Percentiles rank a stretch among this genome's conserved stretches.
These are phyloP conservation scores for Hemerocallis citrina DNA, from an alignment of 106 monocot genomes.

Conservation along the genomic window DNA sequence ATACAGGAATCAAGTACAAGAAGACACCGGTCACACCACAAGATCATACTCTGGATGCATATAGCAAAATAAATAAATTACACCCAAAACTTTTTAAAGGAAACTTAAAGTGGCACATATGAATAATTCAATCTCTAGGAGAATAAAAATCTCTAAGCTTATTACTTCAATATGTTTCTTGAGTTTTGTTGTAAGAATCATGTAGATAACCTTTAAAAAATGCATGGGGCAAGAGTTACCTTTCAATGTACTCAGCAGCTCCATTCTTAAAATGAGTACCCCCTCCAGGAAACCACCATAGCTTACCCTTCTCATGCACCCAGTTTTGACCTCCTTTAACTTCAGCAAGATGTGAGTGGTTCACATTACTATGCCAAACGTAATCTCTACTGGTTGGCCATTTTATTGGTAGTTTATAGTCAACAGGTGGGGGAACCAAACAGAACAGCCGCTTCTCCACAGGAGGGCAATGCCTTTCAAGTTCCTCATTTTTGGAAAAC, in stretches of 20 bases:
- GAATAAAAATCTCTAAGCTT: too few species aligned
- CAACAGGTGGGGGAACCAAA: constrained; percentile 78
- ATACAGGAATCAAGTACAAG: too few species aligned
- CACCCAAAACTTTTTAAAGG: background rate
- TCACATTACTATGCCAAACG: constrained; percentile 96
- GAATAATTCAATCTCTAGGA: background rate
- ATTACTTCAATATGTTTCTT: background rate
- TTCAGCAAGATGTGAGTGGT: constrained; percentile 93
- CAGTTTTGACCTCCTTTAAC: constrained; percentile 99
- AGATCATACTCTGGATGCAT: background rate
- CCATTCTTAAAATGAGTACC: constrained; percentile 99
- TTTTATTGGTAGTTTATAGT: constrained; percentile 83
- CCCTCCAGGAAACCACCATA: constrained; percentile 98
- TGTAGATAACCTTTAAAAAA: background rate
- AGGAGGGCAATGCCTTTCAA: constrained; percentile 91
- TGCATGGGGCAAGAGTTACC: constrained; percentile 34
- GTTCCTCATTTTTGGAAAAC: constrained; percentile 46
- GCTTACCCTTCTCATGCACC: constrained; percentile 79
- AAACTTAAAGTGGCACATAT: too few species aligned
- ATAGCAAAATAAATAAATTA: background rate
- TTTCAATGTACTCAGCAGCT: constrained; percentile 86
- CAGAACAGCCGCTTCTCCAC: constrained; percentile 73
- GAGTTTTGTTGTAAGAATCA: background rate
- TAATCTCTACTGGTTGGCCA: constrained; percentile 95
- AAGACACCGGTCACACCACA: too few species aligned